Evolutionary conservation across 495 filamentous ascomycete genomes (phyloP), one percentile per base, ranked within the genome.

Genomic region (Penicillium coffeae): DNA sequence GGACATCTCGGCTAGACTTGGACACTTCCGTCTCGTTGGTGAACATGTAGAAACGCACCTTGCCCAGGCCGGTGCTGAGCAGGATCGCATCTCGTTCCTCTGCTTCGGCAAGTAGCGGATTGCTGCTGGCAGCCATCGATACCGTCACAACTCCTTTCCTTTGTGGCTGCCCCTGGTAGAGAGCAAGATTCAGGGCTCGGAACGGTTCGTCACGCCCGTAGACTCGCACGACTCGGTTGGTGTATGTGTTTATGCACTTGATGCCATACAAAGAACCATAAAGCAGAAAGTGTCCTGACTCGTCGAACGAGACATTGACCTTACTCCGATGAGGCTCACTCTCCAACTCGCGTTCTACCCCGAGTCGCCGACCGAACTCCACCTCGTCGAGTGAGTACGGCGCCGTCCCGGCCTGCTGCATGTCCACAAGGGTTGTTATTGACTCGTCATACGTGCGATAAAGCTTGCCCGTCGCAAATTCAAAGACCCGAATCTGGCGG

Each of bases 41-140:
- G 70, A 95, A 99, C 78, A 96, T 88, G 76, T 97, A 99, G 74
- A 99, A 99, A 42, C 93, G 87, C 25, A 88, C 81, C 66, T 96
- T 99, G 52, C 84, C 87, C 19, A 85, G 83, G 1, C 87, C 91
- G 0, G 92, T 96, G 30, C 78, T 76, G 35, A 94, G 72, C 15
- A 99, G 76, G 65, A 97, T 89, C 0, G 93, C 89, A 65, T 99
- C 93, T 51, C 93, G 81, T 30, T 83, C 81, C 69, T 96, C 90
- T 14, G 93, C 89, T 70, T 96, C 93, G 58, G 90, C 86, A 13
- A 99, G 79, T 9, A 99, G 81, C 0, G 93, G 93, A 61, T 99
- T 99, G 54, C 78, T 83, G 39, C 87, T 90, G 2, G 93, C 94
- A 2, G 93, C 93, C 93, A 99, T 99, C 34, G 89, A 90, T n/a